Percentiles rank a stretch among this genome's conserved stretches.
Conservation (phyloP, 2,329 filamentous ascomycete genomes). For the Xylariaceae sp. region DNA sequence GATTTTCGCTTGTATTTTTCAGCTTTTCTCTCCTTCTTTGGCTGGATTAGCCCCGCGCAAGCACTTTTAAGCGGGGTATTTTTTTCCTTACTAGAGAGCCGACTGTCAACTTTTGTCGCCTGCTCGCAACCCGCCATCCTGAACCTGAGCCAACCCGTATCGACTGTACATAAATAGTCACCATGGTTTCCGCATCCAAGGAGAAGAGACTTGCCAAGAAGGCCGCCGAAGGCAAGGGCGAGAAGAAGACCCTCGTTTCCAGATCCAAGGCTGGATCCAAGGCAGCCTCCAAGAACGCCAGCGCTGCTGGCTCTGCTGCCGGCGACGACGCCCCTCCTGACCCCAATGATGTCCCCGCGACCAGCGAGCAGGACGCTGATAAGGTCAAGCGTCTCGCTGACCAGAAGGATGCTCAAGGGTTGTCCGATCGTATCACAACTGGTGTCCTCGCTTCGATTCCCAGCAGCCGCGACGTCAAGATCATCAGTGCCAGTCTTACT, state of each 20-base stretch:
- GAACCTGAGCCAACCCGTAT: background rate
- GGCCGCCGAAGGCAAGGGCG: conserved; percentile 65
- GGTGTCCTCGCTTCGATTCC: conserved; percentile 85
- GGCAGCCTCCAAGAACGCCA: conserved; percentile 49
- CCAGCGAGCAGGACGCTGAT: conserved; percentile 53
- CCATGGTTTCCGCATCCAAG: conserved; percentile 66
- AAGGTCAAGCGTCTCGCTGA: conserved; percentile 81
- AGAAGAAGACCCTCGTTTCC: conserved; percentile 71
- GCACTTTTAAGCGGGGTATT: conserved; percentile 12
- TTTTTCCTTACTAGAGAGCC: conserved; percentile 8
- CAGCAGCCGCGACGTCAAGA: conserved; percentile 91
- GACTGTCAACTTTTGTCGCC: background rate
- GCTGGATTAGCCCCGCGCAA: conserved; percentile 5
- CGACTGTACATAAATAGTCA: background rate
- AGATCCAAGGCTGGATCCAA: conserved; percentile 63
- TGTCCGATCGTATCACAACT: conserved; percentile 96
- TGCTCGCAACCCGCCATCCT: background rate
- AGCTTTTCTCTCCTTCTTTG: background rate
- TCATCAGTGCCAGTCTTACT: conserved; percentile 85
- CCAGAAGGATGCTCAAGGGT: conserved; percentile 92
- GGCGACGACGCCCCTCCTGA: conserved; percentile 60
- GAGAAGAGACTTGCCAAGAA: conserved; percentile 68
- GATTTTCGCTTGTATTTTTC: too few relatives aligned
- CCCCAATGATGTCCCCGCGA: conserved; percentile 66
- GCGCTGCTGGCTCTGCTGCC: conserved; percentile 51